Percentiles rank a stretch among this genome's conserved stretches.
These are phyloP conservation scores for Candida coquimbonensis DNA, from an alignment of 805 yeast genomes.

Conservation along the genomic window DNA sequence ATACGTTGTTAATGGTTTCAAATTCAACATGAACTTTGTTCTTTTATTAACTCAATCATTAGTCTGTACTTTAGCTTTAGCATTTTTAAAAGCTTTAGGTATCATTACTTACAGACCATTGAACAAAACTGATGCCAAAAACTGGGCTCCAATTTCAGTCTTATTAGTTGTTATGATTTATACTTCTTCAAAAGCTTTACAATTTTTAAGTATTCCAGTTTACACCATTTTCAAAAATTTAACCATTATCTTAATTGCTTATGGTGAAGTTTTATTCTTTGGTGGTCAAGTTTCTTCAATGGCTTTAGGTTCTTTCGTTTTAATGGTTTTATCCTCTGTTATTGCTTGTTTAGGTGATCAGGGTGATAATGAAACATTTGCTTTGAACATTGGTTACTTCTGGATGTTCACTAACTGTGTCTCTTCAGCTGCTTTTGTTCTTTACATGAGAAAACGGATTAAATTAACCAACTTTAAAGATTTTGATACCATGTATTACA, in stretches of 20 bases:
- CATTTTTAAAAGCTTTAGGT: conserved; percentile 64
- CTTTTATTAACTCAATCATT: conserved; percentile 82
- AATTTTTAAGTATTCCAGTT: conserved; percentile 86
- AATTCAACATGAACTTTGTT: conserved; percentile 79
- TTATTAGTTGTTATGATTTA: conserved; percentile 90
- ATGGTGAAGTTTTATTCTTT: conserved; percentile 97
- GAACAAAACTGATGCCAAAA: conserved; percentile 82
- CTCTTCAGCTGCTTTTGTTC: conserved; percentile 87
- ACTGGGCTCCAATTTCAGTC: conserved; percentile 92
- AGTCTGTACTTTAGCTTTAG: conserved; percentile 73
- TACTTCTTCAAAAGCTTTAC: conserved; percentile 92
- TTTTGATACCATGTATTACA: conserved; percentile 97
- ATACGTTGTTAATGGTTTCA: conserved; percentile 70
- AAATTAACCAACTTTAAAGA: conserved; percentile 95
- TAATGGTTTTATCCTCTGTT: conserved; percentile 94
- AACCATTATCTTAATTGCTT: conserved; percentile 93
- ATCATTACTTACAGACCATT: conserved; percentile 82
- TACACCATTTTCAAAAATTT: conserved; percentile 97
- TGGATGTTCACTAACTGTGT: conserved; percentile 97
- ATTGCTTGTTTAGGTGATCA: conserved; percentile 90
- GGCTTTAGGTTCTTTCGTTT: conserved; percentile 81
- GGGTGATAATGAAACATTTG: conserved; percentile 27
- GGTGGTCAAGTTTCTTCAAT: conserved; percentile 86
- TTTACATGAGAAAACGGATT: conserved; percentile 95
- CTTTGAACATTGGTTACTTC: conserved; percentile 71